phyloP scores from a whole-genome alignment of 2,329 filamentous ascomycete genomes.

The Pyricularia sp. region DNA sequence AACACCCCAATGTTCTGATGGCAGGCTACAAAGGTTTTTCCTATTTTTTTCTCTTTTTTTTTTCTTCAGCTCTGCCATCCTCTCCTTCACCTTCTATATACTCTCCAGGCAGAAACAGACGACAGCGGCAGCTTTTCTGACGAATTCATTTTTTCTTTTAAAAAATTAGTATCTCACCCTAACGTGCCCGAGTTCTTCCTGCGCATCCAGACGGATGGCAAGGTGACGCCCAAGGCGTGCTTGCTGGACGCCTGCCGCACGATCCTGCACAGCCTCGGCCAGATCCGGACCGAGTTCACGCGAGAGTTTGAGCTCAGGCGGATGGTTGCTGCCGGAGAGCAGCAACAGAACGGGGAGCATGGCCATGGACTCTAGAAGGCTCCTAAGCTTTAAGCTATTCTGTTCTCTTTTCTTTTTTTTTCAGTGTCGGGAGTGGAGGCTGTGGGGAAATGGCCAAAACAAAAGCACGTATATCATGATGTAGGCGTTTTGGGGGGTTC shows the following conservation, averaged over 20 bases:
- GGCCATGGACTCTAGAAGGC: conserved; percentile 3
- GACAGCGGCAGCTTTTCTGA: background rate
- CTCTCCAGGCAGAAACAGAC: background rate
- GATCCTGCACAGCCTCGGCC: conserved; percentile 67
- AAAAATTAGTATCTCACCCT: conserved; percentile 40
- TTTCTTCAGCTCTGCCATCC: too few relatives aligned
- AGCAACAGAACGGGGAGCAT: conserved; percentile 25
- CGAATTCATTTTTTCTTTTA: too few relatives aligned
- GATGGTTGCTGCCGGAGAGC: conserved; percentile 58
- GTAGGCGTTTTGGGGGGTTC: background rate
- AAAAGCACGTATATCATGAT: background rate
- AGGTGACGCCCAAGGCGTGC: conserved; percentile 77
- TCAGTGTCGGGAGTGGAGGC: background rate
- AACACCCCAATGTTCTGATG: conserved; percentile 74
- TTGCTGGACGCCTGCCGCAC: conserved; percentile 70
- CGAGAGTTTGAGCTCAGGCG: conserved; percentile 84
- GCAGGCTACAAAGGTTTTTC: conserved; percentile 74
- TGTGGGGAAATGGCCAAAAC: background rate
- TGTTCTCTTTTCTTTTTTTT: background rate
- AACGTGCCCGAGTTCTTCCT: conserved; percentile 52
- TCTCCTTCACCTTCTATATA: background rate
- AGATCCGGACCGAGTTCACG: conserved; percentile 76
- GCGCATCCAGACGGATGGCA: conserved; percentile 84
- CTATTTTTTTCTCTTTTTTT: too few relatives aligned
- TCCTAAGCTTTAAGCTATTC: background rate